Evolutionary conservation across 208 protist genomes (phyloP).

Genomic region (Tritrichomonas musculus): DNA sequence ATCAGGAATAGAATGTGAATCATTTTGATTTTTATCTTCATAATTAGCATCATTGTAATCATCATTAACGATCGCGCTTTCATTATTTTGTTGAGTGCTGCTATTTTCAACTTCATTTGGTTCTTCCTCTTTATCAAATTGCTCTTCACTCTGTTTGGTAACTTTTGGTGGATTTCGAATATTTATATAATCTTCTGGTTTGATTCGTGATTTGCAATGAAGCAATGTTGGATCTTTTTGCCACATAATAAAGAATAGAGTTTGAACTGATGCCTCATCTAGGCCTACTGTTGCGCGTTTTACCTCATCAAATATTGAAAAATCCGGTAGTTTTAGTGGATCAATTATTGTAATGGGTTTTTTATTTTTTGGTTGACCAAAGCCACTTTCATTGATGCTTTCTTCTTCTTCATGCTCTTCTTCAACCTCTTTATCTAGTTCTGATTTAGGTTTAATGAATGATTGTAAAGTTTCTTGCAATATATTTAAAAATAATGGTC

Average conservation of each 20-base stretch:
- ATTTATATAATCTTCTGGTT: no score
- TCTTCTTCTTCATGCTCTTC: background rate
- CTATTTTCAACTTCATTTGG: no score
- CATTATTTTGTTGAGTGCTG: no score
- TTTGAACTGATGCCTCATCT: background rate
- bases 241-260: slow-evolving; percentile 24
- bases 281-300: background rate
- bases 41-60: no score
- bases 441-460: background rate
- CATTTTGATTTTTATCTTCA: no score
- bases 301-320: background rate
- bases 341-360: background rate
- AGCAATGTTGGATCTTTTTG: background rate
- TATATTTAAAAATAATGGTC: background rate
- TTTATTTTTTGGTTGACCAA: background rate
- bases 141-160: no score
- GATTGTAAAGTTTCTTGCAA: background rate
- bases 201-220: background rate
- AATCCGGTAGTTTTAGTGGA: background rate
- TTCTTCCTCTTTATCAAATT: no score
- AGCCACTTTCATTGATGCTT: background rate
- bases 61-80: no score
- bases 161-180: no score
- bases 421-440: background rate
- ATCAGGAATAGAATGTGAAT: no score